Base-by-base conservation (phyloP, 306 rosid genomes). In the Carpinus fangiana region DNA sequence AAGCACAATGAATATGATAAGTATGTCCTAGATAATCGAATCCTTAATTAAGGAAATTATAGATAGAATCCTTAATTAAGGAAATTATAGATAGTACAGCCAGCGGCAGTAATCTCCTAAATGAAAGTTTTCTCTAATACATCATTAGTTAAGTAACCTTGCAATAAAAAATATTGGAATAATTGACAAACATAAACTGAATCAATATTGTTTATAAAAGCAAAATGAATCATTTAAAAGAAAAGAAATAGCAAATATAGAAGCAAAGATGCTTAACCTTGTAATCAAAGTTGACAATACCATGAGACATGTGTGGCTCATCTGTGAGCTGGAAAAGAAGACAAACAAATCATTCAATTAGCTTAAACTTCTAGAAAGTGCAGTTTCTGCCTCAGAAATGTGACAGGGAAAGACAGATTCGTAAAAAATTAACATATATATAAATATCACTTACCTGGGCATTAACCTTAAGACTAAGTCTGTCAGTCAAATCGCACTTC, bases 241-340 rank as follows among this genome's bases (percentile, higher is more conserved):
- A 38, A 38, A 38, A 38, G 61, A 75, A 78, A 41, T 11, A 17
- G 31, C 10, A 36, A 38, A 38, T 38, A 41, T 74, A 23, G 34
- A 23, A 26, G 64, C 41, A 56, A 54, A 50, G 73, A 48, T 60
- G 71, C 71, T 48, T 46, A n/a, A 96, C 99, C 97, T 93, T 93
- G 87, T 96, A 96, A 79, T 96, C 99, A 78, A 93, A 91, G 88
- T 90, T 90, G 78, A 83, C 56, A 90, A 96, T 89, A 79, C 97
- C 99, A 82, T 96, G 99, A 12, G 99, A 96, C 99, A 93, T 91
- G 36, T 96, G 99, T 12, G 99, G 98, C 78, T 96, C 99, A 21
- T 85, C 89, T 18, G 97, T 88, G 72, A 96, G 93, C 99, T 96
- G 97, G 23, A 80, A 75, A 78, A 2, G 28, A 50, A 75, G n/a